Percentiles rank a stretch among this genome's conserved stretches.
phyloP scores from a whole-genome alignment of 1,284 basidiomycete genomes.

The Papiliotrema fonsecae region DNA sequence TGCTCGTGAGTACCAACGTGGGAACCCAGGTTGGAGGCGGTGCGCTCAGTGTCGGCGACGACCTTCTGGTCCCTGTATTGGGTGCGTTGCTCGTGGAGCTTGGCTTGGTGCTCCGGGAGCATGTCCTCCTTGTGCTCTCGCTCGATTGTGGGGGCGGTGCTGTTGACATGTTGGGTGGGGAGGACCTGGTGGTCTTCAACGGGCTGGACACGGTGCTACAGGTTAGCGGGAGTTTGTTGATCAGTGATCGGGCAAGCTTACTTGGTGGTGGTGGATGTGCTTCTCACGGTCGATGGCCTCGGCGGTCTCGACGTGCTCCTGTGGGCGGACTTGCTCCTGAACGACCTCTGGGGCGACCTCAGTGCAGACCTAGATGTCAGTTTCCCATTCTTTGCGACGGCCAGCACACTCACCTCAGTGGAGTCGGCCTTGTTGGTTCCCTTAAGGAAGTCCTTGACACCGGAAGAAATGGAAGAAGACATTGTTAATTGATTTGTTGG shows the following conservation, averaged over 20 bases:
- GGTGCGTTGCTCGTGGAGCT: constrained; percentile 40
- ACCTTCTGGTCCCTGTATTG: constrained; percentile 28
- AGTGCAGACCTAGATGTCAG: constrained; percentile 36
- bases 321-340: constrained; percentile 38
- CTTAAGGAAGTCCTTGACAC: constrained; percentile 37
- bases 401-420: constrained; percentile 29
- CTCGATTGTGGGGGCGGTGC: constrained; percentile 31
- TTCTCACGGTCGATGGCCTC: constrained; percentile 46
- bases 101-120: constrained; percentile 44
- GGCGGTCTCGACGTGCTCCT: constrained; percentile 38
- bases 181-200: constrained; percentile 35
- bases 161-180: constrained; percentile 37
- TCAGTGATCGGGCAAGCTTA: constrained; percentile 7
- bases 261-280: constrained; percentile 43
- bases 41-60: constrained; percentile 26
- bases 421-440: constrained; percentile 33
- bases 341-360: constrained; percentile 43
- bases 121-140: constrained; percentile 46
- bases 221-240: constrained; percentile 3
- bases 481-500: constrained; percentile 15
- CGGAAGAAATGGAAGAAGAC: constrained; percentile 30
- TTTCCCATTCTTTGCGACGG: not conserved
- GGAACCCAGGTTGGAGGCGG: constrained; percentile 27
- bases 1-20: constrained; percentile 43
- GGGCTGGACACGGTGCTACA: constrained; percentile 46